Percentiles rank a stretch among this genome's conserved stretches.
phyloP scores from a whole-genome alignment of 176 grass and related monocot genomes.

The Zea mays region Zm-B73-REFERENCE-NAM-5.0 NC_050098.1:197021501-197022000 shows the following conservation, averaged over 20 bases:
- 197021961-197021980: too few species aligned
- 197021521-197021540: slow-evolving; percentile 88
- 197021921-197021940: neutral
- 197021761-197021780: slow-evolving; percentile 35
- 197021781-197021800: slow-evolving; percentile 23
- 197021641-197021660: slow-evolving; percentile 12
- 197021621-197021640: slow-evolving; percentile 11
- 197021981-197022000: too few species aligned
- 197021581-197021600: slow-evolving; percentile 94
- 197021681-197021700: slow-evolving; percentile 15
- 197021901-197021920: neutral
- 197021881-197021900: slow-evolving; percentile 15
- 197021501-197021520: slow-evolving; percentile 97
- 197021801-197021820: neutral
- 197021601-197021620: slow-evolving; percentile 65
- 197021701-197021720: slow-evolving; percentile 4
- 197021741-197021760: slow-evolving; percentile 23
- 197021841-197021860: slow-evolving; percentile 9
- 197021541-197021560: slow-evolving; percentile 79
- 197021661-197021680: slow-evolving; percentile 28
- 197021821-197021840: slow-evolving; percentile 30
- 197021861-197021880: slow-evolving; percentile 10
- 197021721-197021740: slow-evolving; percentile 35
- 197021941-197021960: too few species aligned
- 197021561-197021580: slow-evolving; percentile 53